phyloP scores from a whole-genome alignment of 352 stramenopile genomes.

The Globisporangium abappressorium region DNA sequence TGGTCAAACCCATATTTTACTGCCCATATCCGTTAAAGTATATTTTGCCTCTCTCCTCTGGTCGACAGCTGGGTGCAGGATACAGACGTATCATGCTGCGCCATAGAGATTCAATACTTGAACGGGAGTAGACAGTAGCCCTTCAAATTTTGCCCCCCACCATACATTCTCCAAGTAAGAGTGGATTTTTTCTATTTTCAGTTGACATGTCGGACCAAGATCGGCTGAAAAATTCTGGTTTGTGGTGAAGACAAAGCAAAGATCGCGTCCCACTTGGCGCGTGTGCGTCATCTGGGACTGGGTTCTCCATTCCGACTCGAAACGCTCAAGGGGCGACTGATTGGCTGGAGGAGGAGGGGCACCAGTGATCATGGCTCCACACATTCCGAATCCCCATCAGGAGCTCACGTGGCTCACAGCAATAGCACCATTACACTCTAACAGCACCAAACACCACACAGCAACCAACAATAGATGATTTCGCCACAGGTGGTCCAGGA shows the following conservation, averaged over 20 bases:
- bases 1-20: neutral
- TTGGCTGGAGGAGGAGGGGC: neutral
- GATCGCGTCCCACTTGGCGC: neutral
- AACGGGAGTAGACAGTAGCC: neutral
- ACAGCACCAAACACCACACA: slow-evolving; percentile 1
- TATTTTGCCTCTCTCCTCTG: neutral
- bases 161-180: slow-evolving; percentile 7
- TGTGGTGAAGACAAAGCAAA: neutral
- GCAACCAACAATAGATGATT: slow-evolving; percentile 13
- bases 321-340: neutral
- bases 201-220: slow-evolving; percentile 7
- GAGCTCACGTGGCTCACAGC: slow-evolving; percentile 4
- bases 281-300: slow-evolving; percentile 6
- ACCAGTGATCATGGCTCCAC: slow-evolving; percentile 4
- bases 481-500: slow-evolving; percentile 37
- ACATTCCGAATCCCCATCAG: neutral
- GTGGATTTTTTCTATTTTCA: slow-evolving; percentile 12
- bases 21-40: neutral
- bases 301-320: neutral
- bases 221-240: slow-evolving; percentile 5
- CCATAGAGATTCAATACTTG: neutral
- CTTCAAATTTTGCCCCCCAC: neutral
- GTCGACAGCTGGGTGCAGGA: neutral
- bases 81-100: neutral
- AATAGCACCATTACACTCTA: slow-evolving; percentile 3